Evolutionary conservation across 345 rosid species (phyloP).

Genomic region (Psidium guajava): DNA sequence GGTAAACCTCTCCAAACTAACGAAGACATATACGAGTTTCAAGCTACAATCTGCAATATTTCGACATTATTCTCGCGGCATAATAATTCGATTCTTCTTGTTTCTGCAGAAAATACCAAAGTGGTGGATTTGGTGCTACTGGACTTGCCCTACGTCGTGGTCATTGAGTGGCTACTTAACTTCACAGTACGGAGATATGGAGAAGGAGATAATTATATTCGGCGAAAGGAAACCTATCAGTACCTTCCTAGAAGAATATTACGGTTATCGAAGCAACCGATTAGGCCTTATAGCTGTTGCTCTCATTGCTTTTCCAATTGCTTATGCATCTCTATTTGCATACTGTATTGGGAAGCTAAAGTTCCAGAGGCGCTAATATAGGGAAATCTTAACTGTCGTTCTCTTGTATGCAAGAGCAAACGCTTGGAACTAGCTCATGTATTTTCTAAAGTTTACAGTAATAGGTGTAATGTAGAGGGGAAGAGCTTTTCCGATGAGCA

Average conservation of each 20-base stretch:
- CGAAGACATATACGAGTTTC: background rate
- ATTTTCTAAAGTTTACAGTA: background rate
- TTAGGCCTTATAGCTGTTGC: constrained; percentile 21
- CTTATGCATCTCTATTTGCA: constrained; percentile 45
- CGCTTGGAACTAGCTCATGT: background rate
- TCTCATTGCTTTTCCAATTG: constrained; percentile 36
- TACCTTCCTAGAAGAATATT: constrained; percentile 40
- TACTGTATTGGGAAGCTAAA: constrained; percentile 39
- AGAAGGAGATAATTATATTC: constrained; percentile 29
- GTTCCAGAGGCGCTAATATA: constrained; percentile 44
- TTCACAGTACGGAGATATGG: constrained; percentile 69
- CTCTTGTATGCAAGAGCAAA: background rate
- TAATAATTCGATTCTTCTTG: background rate
- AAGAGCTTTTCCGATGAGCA: background rate
- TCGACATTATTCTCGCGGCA: background rate
- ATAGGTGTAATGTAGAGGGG: background rate
- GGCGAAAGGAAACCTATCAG: constrained; percentile 31
- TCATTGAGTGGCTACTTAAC: constrained; percentile 38
- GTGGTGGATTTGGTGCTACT: constrained; percentile 82
- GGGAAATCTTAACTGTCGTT: background rate
- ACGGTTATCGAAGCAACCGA: constrained; percentile 34
- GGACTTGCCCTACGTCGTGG: constrained; percentile 66
- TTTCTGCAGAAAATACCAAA: constrained; percentile 57
- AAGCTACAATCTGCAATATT: background rate
- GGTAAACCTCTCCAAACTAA: constrained; percentile 27